Conservation (phyloP, 2,329 filamentous ascomycete genomes). For the Cladophialophora carrionii region DNA sequence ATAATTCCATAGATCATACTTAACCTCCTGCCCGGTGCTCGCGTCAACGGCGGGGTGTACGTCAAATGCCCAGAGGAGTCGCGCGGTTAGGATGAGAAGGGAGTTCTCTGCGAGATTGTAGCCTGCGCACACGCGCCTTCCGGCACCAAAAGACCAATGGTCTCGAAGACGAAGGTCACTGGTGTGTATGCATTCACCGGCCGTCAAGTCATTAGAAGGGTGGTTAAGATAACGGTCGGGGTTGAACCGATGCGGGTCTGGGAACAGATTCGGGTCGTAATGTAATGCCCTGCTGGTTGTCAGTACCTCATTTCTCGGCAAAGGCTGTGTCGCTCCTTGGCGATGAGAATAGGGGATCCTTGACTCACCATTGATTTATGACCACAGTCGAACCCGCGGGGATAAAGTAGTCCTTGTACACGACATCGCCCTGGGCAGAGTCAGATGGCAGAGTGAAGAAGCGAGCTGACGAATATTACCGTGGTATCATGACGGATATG, state of each 20-base stretch:
- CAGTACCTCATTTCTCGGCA: neutral
- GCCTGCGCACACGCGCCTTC: slow-evolving; percentile 50
- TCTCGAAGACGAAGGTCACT: slow-evolving; percentile 11
- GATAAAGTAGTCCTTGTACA: slow-evolving; percentile 43
- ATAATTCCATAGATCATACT: slow-evolving; percentile 17
- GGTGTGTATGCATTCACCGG: slow-evolving; percentile 34
- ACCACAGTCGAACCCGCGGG: slow-evolving; percentile 47
- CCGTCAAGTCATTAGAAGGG: slow-evolving; percentile 30
- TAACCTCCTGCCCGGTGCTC: slow-evolving; percentile 7
- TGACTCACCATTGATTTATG: slow-evolving; percentile 39
- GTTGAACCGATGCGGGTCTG: slow-evolving; percentile 43
- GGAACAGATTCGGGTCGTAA: slow-evolving; percentile 44
- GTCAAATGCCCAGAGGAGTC: slow-evolving; percentile 40
- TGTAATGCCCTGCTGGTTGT: slow-evolving; percentile 46
- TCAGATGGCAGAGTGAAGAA: neutral
- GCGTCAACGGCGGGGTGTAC: slow-evolving; percentile 10
- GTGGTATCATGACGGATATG: slow-evolving; percentile 38
- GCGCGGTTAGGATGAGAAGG: slow-evolving; percentile 51
- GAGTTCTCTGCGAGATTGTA: slow-evolving; percentile 58
- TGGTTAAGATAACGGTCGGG: slow-evolving; percentile 40
- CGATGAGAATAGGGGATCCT: neutral
- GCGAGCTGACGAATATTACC: neutral
- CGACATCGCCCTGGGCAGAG: slow-evolving; percentile 38
- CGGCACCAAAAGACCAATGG: slow-evolving; percentile 42
- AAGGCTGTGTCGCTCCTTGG: neutral